Evolutionary conservation across 371 early-diverging fungal genomes (phyloP).

Genomic region (Chytridium lagenaria): DNA sequence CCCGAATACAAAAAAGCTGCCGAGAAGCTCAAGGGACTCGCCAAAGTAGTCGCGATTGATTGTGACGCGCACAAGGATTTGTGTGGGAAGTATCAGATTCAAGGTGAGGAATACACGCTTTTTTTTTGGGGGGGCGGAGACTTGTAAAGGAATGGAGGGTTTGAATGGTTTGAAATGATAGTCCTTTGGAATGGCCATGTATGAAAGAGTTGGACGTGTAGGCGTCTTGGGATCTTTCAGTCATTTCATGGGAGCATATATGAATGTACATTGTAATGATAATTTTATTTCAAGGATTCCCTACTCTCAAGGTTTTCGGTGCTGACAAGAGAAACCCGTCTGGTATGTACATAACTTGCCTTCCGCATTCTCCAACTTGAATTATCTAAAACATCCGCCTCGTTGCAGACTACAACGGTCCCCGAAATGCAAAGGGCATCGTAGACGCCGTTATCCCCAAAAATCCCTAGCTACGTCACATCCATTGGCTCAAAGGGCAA

Average conservation of each 20-base stretch:
- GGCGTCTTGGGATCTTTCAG: no score
- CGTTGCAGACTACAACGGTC: conserved; percentile 80
- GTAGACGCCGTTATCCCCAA: conserved; percentile 64
- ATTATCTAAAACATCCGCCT: neutral
- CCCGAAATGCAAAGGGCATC: conserved; percentile 77
- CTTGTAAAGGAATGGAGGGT: no score
- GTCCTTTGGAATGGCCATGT: no score
- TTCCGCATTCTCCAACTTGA: neutral
- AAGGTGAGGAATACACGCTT: conserved; percentile 54
- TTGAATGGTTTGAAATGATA: no score
- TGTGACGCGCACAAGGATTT: conserved; percentile 78
- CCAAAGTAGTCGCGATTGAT: conserved; percentile 83
- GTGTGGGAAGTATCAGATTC: conserved; percentile 77
- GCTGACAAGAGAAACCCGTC: conserved; percentile 54
- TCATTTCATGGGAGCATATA: no score
- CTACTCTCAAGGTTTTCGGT: conserved; percentile 90
- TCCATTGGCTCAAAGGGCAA: conserved; percentile 41
- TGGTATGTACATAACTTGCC: conserved; percentile 27
- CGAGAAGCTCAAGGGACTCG: conserved; percentile 77
- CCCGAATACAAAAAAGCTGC: conserved; percentile 91
- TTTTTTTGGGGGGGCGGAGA: no score
- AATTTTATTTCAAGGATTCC: conserved; percentile 71
- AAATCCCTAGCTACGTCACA: conserved; percentile 44
- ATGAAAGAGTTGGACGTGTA: no score
- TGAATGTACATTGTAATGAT: no score